Evolutionary conservation across 129 eudicot species (phyloP).

Genomic region (Sambucus nigra): DNA sequence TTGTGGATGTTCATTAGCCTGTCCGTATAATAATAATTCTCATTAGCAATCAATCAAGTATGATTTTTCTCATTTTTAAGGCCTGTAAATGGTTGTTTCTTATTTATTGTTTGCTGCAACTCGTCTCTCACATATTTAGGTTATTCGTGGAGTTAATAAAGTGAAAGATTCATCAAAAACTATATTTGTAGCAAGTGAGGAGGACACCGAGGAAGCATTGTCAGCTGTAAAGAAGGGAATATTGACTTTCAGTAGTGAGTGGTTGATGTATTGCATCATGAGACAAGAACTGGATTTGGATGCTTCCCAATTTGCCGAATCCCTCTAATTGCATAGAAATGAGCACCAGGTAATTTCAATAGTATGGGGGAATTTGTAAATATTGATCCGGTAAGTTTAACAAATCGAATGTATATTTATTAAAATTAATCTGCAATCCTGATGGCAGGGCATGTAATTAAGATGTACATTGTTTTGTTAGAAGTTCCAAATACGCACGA

Average conservation of each 20-base stretch:
- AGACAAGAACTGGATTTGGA: conserved; percentile 77
- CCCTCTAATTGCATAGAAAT: conserved; percentile 26
- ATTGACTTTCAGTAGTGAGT: conserved; percentile 62
- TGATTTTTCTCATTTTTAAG: no score
- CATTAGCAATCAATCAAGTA: no score
- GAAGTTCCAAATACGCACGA: no score
- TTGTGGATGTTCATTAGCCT: no score
- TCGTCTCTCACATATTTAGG: conserved; percentile 27
- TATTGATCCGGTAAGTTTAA: no score
- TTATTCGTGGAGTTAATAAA: conserved; percentile 31
- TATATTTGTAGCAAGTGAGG: conserved; percentile 75
- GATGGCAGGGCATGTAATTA: no score
- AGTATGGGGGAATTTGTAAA: no score
- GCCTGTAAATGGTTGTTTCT: neutral
- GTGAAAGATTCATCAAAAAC: conserved; percentile 35
- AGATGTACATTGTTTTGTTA: neutral
- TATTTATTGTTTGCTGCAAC: neutral
- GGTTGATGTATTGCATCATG: conserved; percentile 93
- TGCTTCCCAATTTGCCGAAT: conserved; percentile 81
- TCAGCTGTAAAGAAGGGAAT: conserved; percentile 61
- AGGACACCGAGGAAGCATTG: conserved; percentile 71
- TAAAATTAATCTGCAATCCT: no score
- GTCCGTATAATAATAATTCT: no score
- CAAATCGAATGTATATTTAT: no score
- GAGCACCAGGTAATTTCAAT: neutral